Evolutionary conservation across 1,139 yeast species (phyloP).

Genomic region (Sugiyamaella sp.): DNA sequence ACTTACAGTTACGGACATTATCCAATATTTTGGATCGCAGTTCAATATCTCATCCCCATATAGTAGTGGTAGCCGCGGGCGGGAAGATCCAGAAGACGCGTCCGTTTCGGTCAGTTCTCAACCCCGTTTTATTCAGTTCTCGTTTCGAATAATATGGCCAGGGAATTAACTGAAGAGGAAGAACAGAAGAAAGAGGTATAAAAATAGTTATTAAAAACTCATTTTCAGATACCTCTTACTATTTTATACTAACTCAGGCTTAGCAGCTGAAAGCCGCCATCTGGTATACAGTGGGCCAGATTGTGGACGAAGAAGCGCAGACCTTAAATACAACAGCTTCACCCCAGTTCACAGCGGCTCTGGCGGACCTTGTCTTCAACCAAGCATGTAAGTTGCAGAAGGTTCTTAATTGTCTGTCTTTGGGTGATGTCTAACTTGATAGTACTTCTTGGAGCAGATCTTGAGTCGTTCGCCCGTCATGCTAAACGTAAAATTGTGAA

Average conservation of each 20-base stretch:
- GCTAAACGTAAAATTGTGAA: slow-evolving; percentile 38
- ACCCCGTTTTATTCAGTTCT: too few species aligned
- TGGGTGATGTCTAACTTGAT: background rate
- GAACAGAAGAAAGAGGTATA: slow-evolving; percentile 10
- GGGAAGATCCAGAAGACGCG: too few species aligned
- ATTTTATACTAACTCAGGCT: background rate
- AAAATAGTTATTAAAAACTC: background rate
- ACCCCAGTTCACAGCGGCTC: slow-evolving; percentile 38
- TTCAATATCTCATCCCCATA: too few species aligned
- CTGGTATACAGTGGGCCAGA: slow-evolving; percentile 39
- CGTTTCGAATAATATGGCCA: slow-evolving; percentile 6
- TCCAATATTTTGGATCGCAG: too few species aligned
- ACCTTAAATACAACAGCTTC: slow-evolving; percentile 34
- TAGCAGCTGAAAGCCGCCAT: slow-evolving; percentile 37
- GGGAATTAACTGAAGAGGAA: slow-evolving; percentile 15
- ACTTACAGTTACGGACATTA: slow-evolving; percentile 19
- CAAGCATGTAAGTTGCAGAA: slow-evolving; percentile 34
- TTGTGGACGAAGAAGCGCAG: slow-evolving; percentile 38
- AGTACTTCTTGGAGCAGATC: slow-evolving; percentile 35
- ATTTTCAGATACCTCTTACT: background rate
- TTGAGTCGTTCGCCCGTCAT: slow-evolving; percentile 39
- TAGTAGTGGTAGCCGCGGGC: background rate
- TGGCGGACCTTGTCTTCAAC: slow-evolving; percentile 40
- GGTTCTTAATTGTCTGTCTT: background rate
- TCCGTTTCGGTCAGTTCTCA: too few species aligned